Base-by-base conservation (phyloP, 129 eudicot genomes). In the Artemisia argyi region DNA sequence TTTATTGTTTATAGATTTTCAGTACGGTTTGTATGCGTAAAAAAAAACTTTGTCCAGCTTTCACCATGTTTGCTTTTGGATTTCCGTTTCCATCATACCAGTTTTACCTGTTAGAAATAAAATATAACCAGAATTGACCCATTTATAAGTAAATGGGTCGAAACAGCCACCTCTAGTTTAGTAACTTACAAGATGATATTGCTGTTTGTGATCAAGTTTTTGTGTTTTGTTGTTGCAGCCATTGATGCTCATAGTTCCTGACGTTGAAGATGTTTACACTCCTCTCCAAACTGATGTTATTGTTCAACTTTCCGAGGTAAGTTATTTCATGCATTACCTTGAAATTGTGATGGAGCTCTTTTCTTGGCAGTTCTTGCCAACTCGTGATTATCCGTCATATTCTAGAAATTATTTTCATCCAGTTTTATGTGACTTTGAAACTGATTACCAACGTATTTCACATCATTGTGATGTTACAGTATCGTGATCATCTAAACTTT, bases 241-340 rank as follows among this genome's bases (percentile, higher is more conserved):
- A 10, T 66, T 89, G 85, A 93, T 93, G 98, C 96, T 93, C 63
- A 90, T 93, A 79, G 96, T 93, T 82, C 96, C 98, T 71, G 96
- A 93, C 62, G 74, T 89, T 20, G 92, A 89, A 82, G 98, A 89
- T 60, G 98, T 93, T 62, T 93, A 93, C 80, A 93, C 96, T 80
- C 98, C 98, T 77, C 92, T 93, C 30, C 80, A 93, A 77, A 89
- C 87, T 65, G 95, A 93, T 82, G 83, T 89, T 65, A 72, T 93
- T 66, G 98, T 93, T 80, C 98, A 78, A 75, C 92, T 93, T 78
- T 82, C 91, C 49, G 98, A 89, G 98, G 98, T 89, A 72, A 35
- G 35, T 18, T 55, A 44, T 54, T 19, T 47, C 18, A 46, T 65
- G 72, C 55, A 63, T 51, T 30, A 57, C 60, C 17, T 56, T 54